phyloP scores from a whole-genome alignment of 2,329 filamentous ascomycete genomes.

The Aspergillus flavus region DNA sequence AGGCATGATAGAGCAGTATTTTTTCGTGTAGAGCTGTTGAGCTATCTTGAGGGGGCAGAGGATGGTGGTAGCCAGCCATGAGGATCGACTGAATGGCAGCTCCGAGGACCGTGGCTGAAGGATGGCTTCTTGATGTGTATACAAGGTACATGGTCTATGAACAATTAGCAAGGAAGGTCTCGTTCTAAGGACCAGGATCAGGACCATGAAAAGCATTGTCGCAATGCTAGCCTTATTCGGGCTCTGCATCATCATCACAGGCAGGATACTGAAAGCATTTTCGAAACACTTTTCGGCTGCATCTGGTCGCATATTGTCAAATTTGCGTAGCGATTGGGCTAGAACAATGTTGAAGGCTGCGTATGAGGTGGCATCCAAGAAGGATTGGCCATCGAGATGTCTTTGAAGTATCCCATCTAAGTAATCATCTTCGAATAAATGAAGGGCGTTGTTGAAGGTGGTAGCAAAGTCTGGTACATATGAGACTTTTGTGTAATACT shows the following conservation, averaged over 20 bases:
- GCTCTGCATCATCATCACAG: neutral
- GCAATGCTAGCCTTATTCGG: neutral
- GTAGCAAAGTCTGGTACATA: neutral
- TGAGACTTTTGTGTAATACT: neutral
- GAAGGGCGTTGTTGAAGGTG: neutral
- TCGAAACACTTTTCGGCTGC: neutral
- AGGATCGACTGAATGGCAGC: neutral
- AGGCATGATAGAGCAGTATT: neutral
- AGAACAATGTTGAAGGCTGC: neutral
- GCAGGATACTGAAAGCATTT: neutral
- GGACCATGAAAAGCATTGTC: neutral
- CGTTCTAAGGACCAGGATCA: neutral
- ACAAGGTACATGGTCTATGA: neutral
- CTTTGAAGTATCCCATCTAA: neutral
- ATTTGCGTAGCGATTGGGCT: neutral
- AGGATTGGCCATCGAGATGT: neutral
- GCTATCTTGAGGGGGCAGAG: neutral
- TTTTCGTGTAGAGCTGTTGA: neutral
- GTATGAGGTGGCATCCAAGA: neutral
- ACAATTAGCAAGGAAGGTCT: neutral
- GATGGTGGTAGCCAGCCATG: neutral
- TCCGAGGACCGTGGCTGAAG: neutral
- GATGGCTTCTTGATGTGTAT: neutral
- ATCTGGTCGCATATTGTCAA: neutral
- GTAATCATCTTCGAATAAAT: neutral